Conservation (phyloP, 495 filamentous ascomycete species). For the Hypoxylon fragiforme region DNA sequence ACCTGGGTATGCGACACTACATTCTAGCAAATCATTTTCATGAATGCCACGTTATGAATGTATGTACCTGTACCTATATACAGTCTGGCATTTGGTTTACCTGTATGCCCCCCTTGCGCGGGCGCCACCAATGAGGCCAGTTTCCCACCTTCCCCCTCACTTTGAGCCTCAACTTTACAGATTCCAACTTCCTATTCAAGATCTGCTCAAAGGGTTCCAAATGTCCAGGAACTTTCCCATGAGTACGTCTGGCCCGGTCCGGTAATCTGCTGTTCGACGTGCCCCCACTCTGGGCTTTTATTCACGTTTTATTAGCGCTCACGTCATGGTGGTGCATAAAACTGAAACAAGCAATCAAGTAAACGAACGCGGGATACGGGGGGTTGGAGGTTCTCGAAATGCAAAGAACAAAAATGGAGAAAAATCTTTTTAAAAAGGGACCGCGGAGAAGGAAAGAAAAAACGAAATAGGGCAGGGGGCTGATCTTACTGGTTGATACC, state of each 20-base stretch:
- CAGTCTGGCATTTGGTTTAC: slow-evolving; percentile 2
- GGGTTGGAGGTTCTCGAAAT: no score
- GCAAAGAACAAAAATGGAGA: no score
- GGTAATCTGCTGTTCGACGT: slow-evolving; percentile 59
- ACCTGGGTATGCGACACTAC: not conserved
- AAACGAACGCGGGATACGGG: no score
- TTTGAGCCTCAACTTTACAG: not conserved
- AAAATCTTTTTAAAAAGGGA: no score
- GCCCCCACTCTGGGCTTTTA: slow-evolving; percentile 70
- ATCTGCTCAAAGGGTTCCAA: slow-evolving; percentile 40
- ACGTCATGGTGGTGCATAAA: not conserved
- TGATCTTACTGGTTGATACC: slow-evolving; percentile 69
- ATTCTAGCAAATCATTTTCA: not conserved
- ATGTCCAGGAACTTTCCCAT: slow-evolving; percentile 56
- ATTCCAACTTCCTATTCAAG: not conserved
- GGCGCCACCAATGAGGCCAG: not conserved
- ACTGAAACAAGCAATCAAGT: no score
- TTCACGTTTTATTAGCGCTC: slow-evolving; percentile 24
- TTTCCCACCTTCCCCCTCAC: not conserved
- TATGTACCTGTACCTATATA: slow-evolving; percentile 24
- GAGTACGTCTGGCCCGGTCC: slow-evolving; percentile 54
- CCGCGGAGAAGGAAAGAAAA: not conserved
- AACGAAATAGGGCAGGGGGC: not conserved
- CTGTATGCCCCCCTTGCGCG: not conserved
- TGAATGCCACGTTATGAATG: no score